phyloP scores from a whole-genome alignment of 2,329 filamentous ascomycete genomes.

The Exophiala sideris region DNA sequence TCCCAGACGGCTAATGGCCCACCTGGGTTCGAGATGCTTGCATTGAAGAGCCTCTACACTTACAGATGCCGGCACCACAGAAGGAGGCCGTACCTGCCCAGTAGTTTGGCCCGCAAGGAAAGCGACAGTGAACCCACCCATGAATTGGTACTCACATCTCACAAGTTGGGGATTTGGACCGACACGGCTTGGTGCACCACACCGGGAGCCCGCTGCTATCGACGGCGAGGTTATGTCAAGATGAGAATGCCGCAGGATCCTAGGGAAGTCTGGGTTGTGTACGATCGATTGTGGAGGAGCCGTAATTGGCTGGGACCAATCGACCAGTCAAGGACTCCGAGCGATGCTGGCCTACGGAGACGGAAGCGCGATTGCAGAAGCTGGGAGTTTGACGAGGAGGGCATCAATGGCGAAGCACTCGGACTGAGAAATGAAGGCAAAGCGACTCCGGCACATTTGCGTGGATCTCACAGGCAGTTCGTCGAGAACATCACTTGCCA shows the following conservation, averaged over 20 bases:
- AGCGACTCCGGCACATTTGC: constrained; percentile 51
- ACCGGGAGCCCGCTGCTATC: constrained; percentile 54
- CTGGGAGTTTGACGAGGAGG: constrained; percentile 56
- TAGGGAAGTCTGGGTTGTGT: constrained; percentile 61
- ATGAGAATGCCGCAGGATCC: constrained; percentile 54
- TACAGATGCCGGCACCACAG: constrained; percentile 62
- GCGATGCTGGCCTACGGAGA: constrained; percentile 27
- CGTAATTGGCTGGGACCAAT: constrained; percentile 55
- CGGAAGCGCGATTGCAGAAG: constrained; percentile 44
- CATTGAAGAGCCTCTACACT: constrained; percentile 58
- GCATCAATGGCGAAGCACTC: constrained; percentile 54
- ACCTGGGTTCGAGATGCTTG: constrained; percentile 45
- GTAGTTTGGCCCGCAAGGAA: constrained; percentile 53
- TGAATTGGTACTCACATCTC: constrained; percentile 57
- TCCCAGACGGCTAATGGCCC: constrained; percentile 8
- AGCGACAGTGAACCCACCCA: constrained; percentile 61
- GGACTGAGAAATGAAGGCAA: constrained; percentile 52
- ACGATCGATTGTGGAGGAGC: constrained; percentile 58
- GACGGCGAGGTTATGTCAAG: constrained; percentile 55
- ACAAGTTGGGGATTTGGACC: constrained; percentile 58
- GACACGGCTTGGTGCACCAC: constrained; percentile 61
- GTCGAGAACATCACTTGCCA: constrained; percentile 54
- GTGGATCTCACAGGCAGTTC: constrained; percentile 53
- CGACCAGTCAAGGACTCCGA: constrained; percentile 12
- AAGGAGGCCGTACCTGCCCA: constrained; percentile 57